Evolutionary conservation across 2,329 filamentous ascomycete species (phyloP).

Genomic region (Xylaria sp.): DNA sequence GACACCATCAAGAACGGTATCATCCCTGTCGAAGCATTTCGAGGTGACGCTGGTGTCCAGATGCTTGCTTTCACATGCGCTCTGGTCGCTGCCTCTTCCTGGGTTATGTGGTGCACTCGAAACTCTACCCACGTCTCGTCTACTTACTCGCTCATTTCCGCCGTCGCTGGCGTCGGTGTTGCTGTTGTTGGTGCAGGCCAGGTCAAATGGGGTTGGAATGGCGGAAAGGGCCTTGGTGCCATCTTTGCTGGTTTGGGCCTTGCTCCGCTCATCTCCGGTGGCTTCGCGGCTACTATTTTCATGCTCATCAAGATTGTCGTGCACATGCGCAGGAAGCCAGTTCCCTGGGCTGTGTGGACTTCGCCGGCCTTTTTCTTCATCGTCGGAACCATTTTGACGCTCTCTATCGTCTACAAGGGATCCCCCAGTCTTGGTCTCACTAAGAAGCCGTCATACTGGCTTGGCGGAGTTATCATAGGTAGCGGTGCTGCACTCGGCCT

Average conservation of each 20-base stretch:
- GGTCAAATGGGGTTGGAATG: constrained; percentile 77
- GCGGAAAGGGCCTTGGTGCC: constrained; percentile 74
- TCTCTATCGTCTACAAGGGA: constrained; percentile 85
- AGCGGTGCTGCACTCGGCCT: constrained; percentile 68
- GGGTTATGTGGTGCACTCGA: constrained; percentile 84
- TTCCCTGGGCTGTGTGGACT: constrained; percentile 77
- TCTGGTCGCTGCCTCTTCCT: constrained; percentile 72
- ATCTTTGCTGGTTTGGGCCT: constrained; percentile 78
- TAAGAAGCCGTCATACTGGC: constrained; percentile 75
- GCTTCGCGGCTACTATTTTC: constrained; percentile 76
- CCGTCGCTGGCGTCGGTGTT: constrained; percentile 75
- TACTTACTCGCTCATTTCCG: constrained; percentile 76
- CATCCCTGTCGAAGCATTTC: constrained; percentile 70
- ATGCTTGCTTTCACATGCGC: constrained; percentile 75
- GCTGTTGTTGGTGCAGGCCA: constrained; percentile 70
- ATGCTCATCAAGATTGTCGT: constrained; percentile 77
- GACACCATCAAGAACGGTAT: constrained; percentile 85
- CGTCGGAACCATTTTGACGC: constrained; percentile 77
- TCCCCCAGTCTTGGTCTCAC: constrained; percentile 73
- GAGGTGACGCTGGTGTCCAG: constrained; percentile 71
- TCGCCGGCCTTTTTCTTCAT: constrained; percentile 83
- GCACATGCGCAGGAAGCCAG: constrained; percentile 76
- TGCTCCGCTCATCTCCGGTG: constrained; percentile 74
- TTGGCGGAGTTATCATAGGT: constrained; percentile 74
- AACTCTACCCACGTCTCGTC: constrained; percentile 79